Conservation (phyloP, 208 protist species). For the Balamuthia mandrillaris region DNA sequence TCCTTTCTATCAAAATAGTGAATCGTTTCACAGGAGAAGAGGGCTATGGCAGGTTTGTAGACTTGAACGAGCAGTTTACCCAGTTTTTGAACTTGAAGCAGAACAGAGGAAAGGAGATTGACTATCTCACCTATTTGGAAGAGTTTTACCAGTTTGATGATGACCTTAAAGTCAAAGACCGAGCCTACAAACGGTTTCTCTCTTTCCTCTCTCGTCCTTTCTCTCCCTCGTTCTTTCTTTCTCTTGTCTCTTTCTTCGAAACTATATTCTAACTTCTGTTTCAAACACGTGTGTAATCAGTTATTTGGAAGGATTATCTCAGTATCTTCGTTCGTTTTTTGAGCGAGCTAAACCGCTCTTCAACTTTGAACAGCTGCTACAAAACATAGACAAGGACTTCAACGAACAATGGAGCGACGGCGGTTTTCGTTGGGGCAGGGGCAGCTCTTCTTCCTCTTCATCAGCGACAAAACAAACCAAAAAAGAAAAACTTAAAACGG, state of each 20-base stretch:
- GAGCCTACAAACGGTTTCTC: not conserved
- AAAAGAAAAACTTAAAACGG: no score
- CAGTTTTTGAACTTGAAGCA: constrained; percentile 31
- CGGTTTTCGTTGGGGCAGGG: constrained; percentile 1
- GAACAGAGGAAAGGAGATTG: constrained; percentile 20
- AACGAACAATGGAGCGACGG: not conserved
- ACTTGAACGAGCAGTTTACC: constrained; percentile 24
- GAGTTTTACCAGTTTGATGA: constrained; percentile 4
- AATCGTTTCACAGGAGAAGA: constrained; percentile 29
- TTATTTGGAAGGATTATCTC: not conserved
- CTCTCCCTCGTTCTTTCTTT: not conserved
- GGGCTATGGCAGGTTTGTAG: constrained; percentile 20
- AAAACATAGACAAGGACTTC: not conserved
- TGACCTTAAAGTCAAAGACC: constrained; percentile 6
- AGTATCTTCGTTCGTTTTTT: constrained; percentile 3
- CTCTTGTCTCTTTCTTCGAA: not conserved
- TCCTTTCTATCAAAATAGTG: no score
- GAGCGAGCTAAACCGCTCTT: constrained; percentile 1
- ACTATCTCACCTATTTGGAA: not conserved
- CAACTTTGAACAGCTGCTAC: not conserved
- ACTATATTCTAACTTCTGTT: not conserved
- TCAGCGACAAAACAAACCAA: no score
- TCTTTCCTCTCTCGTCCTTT: no score
- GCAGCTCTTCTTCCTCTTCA: no score
- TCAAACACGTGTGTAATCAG: not conserved